A percentile compares a stretch with the other conserved stretches of the same genome.
Evolutionary conservation across 768 basidiomycete genomes (phyloP).

Genomic region (Serendipita sp.): DNA sequence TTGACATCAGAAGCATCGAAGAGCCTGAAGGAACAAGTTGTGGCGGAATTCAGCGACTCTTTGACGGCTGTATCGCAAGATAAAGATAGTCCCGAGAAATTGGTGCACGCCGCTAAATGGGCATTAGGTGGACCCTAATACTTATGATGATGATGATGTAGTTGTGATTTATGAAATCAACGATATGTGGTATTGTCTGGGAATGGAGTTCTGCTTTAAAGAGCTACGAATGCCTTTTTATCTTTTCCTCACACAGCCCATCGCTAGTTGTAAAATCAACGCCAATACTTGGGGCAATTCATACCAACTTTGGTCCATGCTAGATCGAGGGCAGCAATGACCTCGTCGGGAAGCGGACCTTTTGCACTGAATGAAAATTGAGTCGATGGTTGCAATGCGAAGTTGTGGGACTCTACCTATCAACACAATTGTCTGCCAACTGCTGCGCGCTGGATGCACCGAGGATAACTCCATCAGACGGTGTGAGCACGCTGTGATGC

Average conservation of each 20-base stretch:
- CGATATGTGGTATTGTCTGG: too few species aligned
- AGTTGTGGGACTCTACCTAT: conserved; percentile 14
- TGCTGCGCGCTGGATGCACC: conserved; percentile 33
- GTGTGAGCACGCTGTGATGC: conserved; percentile 34
- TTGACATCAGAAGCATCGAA: neutral
- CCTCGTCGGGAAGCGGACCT: conserved; percentile 37
- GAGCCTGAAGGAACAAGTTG: conserved; percentile 27
- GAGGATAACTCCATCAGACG: conserved; percentile 31
- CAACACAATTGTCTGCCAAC: conserved; percentile 28
- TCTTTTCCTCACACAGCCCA: neutral
- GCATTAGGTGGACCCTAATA: neutral
- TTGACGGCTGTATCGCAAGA: conserved; percentile 22
- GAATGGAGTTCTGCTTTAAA: neutral
- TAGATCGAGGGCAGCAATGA: conserved; percentile 35
- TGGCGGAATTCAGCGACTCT: conserved; percentile 33
- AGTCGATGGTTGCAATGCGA: neutral
- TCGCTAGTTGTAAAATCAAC: conserved; percentile 12
- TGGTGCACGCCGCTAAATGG: conserved; percentile 2
- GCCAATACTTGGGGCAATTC: conserved; percentile 25
- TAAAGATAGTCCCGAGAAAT: conserved; percentile 5
- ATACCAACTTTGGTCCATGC: conserved; percentile 28
- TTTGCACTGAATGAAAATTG: conserved; percentile 22
- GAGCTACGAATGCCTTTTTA: too few species aligned
- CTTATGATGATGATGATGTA: neutral
- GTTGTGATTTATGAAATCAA: neutral